Conservation (phyloP, 768 basidiomycete genomes). For the Lactarius sanguifluus region DNA sequence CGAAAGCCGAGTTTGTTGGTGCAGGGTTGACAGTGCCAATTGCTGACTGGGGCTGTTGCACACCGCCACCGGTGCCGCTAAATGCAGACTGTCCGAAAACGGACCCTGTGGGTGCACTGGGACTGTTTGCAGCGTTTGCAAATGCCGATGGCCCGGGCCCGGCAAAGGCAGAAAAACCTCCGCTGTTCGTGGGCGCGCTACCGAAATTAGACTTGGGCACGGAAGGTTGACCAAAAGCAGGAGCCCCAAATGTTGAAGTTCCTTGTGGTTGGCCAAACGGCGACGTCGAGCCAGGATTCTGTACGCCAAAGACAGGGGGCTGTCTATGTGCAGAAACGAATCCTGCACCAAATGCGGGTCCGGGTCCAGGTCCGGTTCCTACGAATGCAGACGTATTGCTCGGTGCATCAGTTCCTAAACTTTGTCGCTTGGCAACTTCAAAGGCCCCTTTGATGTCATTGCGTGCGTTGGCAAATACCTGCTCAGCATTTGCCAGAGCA, state of each 20-base stretch:
- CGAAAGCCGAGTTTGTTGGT: conserved; percentile 40
- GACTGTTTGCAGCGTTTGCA: conserved; percentile 12
- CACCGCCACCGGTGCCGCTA: conserved; percentile 5
- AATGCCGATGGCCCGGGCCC: conserved; percentile 27
- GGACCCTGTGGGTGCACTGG: conserved; percentile 13
- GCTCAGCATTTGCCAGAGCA: conserved; percentile 52
- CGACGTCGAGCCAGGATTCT: conserved; percentile 9
- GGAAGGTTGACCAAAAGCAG: conserved; percentile 34
- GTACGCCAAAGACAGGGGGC: conserved; percentile 41
- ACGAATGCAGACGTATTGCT: conserved; percentile 11
- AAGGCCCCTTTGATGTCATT: conserved; percentile 41
- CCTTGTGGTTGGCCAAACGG: conserved; percentile 32
- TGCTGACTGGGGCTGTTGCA: conserved; percentile 16
- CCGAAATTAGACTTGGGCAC: conserved; percentile 26
- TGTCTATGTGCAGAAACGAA: conserved; percentile 31
- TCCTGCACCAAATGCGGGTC: conserved; percentile 27
- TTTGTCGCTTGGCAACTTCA: conserved; percentile 51
- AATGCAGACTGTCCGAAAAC: conserved; percentile 34
- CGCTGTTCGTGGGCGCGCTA: conserved; percentile 5
- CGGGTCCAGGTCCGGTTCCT: conserved; percentile 3
- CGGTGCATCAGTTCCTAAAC: conserved; percentile 31
- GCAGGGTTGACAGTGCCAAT: conserved; percentile 31
- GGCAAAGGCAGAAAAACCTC: conserved; percentile 28
- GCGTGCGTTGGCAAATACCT: conserved; percentile 44
- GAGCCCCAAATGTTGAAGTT: conserved; percentile 42